phyloP scores from a whole-genome alignment of 495 filamentous ascomycete species.

The Penicillium canescens region DNA sequence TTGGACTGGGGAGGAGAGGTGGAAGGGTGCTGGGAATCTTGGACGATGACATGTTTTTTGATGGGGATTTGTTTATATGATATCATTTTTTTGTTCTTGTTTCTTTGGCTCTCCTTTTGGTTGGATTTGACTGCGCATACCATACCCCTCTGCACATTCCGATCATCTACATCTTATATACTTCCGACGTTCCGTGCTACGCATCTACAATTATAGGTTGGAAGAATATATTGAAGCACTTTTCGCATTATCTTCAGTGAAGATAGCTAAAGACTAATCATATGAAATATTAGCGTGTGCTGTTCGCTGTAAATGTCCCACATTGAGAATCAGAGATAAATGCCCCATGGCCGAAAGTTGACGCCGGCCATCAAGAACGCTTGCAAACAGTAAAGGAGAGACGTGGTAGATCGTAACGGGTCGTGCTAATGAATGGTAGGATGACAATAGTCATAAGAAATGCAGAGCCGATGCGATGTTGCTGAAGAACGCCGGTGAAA shows the following conservation, averaged over 20 bases:
- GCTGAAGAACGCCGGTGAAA: conserved; percentile 8
- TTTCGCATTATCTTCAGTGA: conserved; percentile 7
- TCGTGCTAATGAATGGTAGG: conserved; percentile 27
- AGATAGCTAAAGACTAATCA: conserved; percentile 11
- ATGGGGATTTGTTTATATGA: not conserved
- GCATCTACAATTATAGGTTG: not conserved
- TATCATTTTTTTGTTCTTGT: conserved; percentile 1
- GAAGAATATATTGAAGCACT: not conserved
- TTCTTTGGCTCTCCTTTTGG: not conserved
- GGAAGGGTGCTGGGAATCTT: conserved; percentile 22
- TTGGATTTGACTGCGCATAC: conserved; percentile 6
- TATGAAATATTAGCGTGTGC: conserved; percentile 7
- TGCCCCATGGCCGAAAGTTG: not conserved
- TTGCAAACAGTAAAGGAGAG: conserved; percentile 20
- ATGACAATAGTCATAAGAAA: conserved; percentile 15
- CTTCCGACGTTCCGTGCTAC: not conserved
- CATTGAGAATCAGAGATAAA: not conserved
- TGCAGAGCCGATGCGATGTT: conserved; percentile 15
- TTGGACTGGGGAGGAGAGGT: conserved; percentile 61
- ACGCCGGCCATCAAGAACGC: conserved; percentile 9
- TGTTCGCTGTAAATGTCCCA: conserved; percentile 9
- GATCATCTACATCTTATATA: conserved; percentile 17
- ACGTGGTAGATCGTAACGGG: conserved; percentile 13
- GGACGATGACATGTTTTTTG: conserved; percentile 10
- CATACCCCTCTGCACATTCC: conserved; percentile 23